Evolutionary conservation across 805 yeast species (phyloP).

Genomic region (Zygotorulaspora danielsina): DNA sequence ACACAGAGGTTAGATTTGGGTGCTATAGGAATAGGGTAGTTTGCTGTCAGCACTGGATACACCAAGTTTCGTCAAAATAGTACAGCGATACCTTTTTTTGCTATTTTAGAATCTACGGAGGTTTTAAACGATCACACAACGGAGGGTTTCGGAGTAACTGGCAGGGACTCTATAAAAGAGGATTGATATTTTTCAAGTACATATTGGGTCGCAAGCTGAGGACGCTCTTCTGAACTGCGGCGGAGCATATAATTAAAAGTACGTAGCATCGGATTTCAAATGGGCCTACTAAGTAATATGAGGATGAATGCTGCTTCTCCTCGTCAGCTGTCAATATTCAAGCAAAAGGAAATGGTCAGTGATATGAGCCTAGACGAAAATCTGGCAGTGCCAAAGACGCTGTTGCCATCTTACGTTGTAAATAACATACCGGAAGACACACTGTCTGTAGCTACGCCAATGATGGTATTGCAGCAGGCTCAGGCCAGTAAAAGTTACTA

Average conservation of each 20-base stretch:
- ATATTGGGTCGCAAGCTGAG: no score
- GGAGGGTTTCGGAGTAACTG: no score
- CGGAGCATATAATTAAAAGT: no score
- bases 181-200: no score
- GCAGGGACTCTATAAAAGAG: no score
- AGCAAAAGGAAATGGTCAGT: background rate
- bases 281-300: background rate
- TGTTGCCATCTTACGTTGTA: background rate
- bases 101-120: no score
- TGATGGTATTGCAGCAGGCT: slow-evolving; percentile 16
- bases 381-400: background rate
- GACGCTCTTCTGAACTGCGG: no score
- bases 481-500: slow-evolving; percentile 17
- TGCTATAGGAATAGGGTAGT: background rate
- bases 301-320: background rate
- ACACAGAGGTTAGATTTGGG: no score
- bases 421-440: slow-evolving; percentile 13
- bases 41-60: slow-evolving; percentile 1
- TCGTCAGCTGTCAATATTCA: background rate
- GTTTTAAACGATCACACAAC: background rate
- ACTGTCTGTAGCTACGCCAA: slow-evolving; percentile 13
- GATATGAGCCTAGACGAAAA: background rate
- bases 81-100: slow-evolving; percentile 3
- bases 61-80: background rate
- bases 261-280: no score